Base-by-base conservation (phyloP, 352 stramenopile genomes). In the Sclerospora graminicola region DNA sequence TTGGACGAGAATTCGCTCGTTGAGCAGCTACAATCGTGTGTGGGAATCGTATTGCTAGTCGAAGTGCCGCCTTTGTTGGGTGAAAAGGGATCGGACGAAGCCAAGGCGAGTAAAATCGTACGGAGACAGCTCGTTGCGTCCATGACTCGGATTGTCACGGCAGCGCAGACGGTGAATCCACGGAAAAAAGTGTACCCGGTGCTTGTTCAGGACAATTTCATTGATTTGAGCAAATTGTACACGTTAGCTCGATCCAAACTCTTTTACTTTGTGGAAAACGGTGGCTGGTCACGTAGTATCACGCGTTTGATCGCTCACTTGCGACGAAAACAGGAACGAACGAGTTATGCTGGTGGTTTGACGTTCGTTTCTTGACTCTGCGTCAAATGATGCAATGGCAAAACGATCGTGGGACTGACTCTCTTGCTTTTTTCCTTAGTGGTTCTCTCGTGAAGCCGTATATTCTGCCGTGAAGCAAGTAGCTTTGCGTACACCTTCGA, bases 141-240 rank as follows among this genome's bases (percentile, higher is more conserved):
- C 18, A 62, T 84, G 41, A 60, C 51, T 2, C 51, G 35, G 2
- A 52, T 83, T 28, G 54, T 85, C 11, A 61, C 45, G 11, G 60
- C 46, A n/a, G 57, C 61, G 2, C 52, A 63, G 14, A 48, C 42
- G 9, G n/a, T 54, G 2, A 51, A 18, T 11, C 60, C 54, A 3
- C 31, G 46, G 13, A 63, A 61, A 35, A 66, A 45, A 8, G 69
- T 89, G 20, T 61, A 82, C 7, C 72, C 76, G 0, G 55, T 89
- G 9, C 47, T 83, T 4, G 66, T 75, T 24, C 66, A 73, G 15
- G 41, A 28, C 19, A 77, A 88, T 40, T 81, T 82, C 20, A 32
- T 88, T 5, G 73, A 82, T 41, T 62, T 85, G 18, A 85, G 72
- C 57, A 82, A 84, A 34, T 58, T 85, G 50, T 88, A 88, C 56